Conservation (phyloP, 1,139 yeast species). For the Blastobotrys indianensis region DNA sequence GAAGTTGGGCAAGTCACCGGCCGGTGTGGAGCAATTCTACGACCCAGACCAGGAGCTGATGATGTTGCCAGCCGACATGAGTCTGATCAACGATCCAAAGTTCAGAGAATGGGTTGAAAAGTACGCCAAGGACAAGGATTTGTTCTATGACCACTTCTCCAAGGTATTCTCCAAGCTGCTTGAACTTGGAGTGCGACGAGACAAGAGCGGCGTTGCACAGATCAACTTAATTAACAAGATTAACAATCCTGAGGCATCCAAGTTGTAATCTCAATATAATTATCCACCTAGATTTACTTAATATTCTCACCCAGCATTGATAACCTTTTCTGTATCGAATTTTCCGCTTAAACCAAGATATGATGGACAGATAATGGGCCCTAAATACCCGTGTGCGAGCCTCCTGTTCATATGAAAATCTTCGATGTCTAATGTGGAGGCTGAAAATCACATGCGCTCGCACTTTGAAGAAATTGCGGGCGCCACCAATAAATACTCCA, state of each 20-base stretch:
- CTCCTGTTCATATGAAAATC: too few species aligned
- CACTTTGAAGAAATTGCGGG: neutral
- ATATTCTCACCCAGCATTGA: neutral
- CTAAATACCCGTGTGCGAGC: too few species aligned
- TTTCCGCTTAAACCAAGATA: too few species aligned
- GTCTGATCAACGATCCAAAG: slow-evolving; percentile 44
- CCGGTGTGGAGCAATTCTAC: slow-evolving; percentile 68
- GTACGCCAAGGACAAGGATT: slow-evolving; percentile 50
- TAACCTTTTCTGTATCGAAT: too few species aligned
- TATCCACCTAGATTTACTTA: neutral
- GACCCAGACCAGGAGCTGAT: slow-evolving; percentile 55
- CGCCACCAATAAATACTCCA: slow-evolving; percentile 2
- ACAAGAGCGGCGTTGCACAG: slow-evolving; percentile 29
- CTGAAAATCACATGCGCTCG: neutral
- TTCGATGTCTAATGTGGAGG: too few species aligned
- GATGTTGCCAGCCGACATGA: slow-evolving; percentile 62
- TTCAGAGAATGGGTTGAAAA: slow-evolving; percentile 47
- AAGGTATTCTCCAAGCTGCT: slow-evolving; percentile 48
- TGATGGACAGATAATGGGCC: too few species aligned
- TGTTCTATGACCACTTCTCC: slow-evolving; percentile 50
- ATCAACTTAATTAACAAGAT: slow-evolving; percentile 26
- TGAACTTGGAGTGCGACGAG: slow-evolving; percentile 50
- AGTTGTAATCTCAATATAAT: slow-evolving; percentile 16
- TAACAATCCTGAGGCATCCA: slow-evolving; percentile 19
- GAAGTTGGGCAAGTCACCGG: slow-evolving; percentile 52